These are phyloP conservation scores for Oryza rufipogon DNA, from an alignment of 176 grass and related monocot genomes.

Conservation along the genomic window DNA sequence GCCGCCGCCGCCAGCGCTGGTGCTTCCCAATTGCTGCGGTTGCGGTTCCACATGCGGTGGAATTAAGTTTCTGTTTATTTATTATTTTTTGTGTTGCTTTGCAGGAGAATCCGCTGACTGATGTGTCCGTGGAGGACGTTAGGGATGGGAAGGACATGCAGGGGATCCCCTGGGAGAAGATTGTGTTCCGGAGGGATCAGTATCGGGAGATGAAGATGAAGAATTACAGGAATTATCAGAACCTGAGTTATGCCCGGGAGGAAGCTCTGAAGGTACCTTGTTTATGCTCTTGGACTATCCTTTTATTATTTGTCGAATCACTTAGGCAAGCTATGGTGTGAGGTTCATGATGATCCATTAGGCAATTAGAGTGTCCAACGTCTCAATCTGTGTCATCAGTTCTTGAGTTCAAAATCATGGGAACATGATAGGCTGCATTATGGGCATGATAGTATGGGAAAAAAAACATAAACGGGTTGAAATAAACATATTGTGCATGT, in stretches of 20 bases:
- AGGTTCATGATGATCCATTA: not conserved
- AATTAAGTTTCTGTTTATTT: not conserved
- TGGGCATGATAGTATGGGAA: not conserved
- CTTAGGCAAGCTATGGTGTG: not conserved
- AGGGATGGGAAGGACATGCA: slow-evolving; percentile 62
- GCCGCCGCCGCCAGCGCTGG: not conserved
- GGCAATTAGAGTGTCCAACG: not conserved
- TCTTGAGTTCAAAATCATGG: not conserved
- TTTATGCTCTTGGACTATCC: not conserved
- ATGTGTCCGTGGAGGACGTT: slow-evolving; percentile 46
- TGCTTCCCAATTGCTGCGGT: not conserved
- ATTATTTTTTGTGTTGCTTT: not conserved
- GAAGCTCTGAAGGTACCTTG: slow-evolving; percentile 46
- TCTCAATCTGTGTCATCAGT: not conserved
- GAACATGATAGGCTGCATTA: not conserved
- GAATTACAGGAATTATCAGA: slow-evolving; percentile 71
- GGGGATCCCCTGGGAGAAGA: slow-evolving; percentile 73
- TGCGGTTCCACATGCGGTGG: not conserved
- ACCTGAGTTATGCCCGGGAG: slow-evolving; percentile 47
- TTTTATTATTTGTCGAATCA: not conserved
- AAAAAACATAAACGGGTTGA: too few relatives aligned
- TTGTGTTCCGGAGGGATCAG: slow-evolving; percentile 52
- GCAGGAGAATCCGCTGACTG: slow-evolving; percentile 44
- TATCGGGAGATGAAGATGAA: slow-evolving; percentile 70
- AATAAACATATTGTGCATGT: not conserved